Evolutionary conservation across 2,329 filamentous ascomycete genomes (phyloP).

Genomic region (Epichloe gansuensis): DNA sequence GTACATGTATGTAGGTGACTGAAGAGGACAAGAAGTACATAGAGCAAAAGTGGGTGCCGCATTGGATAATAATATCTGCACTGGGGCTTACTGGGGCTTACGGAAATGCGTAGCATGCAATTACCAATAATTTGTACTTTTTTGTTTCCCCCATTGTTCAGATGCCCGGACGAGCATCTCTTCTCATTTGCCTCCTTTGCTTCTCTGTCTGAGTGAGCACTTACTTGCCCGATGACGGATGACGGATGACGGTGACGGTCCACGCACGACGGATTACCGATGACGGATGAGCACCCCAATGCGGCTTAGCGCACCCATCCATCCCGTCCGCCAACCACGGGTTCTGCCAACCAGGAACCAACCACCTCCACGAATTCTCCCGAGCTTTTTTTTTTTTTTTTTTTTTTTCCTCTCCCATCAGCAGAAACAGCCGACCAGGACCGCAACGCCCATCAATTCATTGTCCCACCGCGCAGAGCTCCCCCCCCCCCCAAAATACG

Average conservation of each 20-base stretch:
- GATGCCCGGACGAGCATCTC: neutral
- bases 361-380: slow-evolving; percentile 27
- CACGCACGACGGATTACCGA: too few species aligned
- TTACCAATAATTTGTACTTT: too few species aligned
- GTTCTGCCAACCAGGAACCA: slow-evolving; percentile 12
- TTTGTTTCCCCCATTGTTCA: too few species aligned
- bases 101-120: too few species aligned
- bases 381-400: slow-evolving; percentile 30
- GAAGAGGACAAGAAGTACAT: neutral
- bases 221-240: too few species aligned
- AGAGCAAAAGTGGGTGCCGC: too few species aligned
- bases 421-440: slow-evolving; percentile 11
- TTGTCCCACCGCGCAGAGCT: slow-evolving; percentile 17
- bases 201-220: too few species aligned
- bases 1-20: too few species aligned
- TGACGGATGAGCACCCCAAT: slow-evolving; percentile 12
- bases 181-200: neutral
- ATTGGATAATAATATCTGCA: too few species aligned
- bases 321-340: slow-evolving; percentile 8
- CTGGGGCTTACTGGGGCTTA: too few species aligned
- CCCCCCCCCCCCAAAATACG: neutral
- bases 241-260: too few species aligned
- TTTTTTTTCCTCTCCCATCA: slow-evolving; percentile 14
- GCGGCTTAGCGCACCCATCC: slow-evolving; percentile 15
- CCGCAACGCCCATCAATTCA: slow-evolving; percentile 19